Evolutionary conservation across 371 early-diverging fungal species (phyloP), one percentile per base, ranked within the genome.

Genomic region (Syncephalastrum racemosum): DNA sequence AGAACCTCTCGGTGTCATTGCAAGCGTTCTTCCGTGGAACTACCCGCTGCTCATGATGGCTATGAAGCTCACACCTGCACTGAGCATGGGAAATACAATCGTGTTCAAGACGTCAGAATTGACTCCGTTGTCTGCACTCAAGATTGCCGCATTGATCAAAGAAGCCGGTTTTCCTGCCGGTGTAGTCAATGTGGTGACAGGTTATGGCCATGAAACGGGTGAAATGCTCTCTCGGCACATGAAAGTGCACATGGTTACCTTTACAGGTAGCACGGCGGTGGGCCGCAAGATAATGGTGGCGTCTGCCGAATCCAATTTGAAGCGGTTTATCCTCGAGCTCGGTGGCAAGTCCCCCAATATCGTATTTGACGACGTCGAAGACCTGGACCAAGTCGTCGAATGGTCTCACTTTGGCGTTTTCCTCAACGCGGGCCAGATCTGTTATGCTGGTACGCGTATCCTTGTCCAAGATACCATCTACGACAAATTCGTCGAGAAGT

Each of bases 301-400:
- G 19, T 68, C 81, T 50, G 64, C 92, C 8, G 84, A 80, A 51
- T 78, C 80, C 52, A 89, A 85, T 48, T 79, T 91, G 55, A 92
- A 92, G 77, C 86, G 82, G 60, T 73, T 89, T 8, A 86, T 90
- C 5, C 64, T 92, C 43, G 92, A 92, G 65, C 71, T 92, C 4
- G 92, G 93, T 43, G 93, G 91, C 54, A 92, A 92, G 56, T 93
- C 95, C 1, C 90, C 95, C 43, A 90, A 91, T 62, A 90, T 95
- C 52, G 90, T 94, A 31, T 94, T 95, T 72, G 91, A 88, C 19
- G 89, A 90, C 70, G 91, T 89, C 14, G 89, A 31, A 31, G 87
- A 95, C 62, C 50, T 95, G 22, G 90, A 90, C 41, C 80, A 81
- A 59, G 91, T 92, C 7, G 90, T 92, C 39, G 71, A 75, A 47